These are phyloP conservation scores for Ganoderma sinense DNA, from an alignment of 1,284 basidiomycete genomes.

Conservation along the genomic window DNA sequence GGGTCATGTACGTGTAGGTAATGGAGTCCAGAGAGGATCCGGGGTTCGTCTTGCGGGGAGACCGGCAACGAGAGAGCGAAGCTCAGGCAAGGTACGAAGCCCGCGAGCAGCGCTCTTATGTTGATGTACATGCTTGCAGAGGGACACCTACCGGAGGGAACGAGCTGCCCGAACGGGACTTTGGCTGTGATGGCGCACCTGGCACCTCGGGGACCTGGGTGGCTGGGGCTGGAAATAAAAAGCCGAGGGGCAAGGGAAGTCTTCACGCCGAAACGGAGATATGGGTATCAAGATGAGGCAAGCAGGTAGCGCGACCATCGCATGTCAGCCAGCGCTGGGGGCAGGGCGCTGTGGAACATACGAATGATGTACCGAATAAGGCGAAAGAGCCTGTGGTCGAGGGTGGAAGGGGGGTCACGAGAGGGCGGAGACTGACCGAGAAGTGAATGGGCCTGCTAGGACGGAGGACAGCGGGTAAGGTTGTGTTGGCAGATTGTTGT, in stretches of 20 bases:
- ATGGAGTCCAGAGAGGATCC: not conserved
- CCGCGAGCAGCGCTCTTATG: slow-evolving; percentile 19
- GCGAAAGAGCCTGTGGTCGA: slow-evolving; percentile 10
- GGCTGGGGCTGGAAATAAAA: slow-evolving; percentile 11
- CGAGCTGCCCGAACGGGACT: slow-evolving; percentile 21
- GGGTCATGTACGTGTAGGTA: slow-evolving; percentile 11
- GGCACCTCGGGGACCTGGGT: slow-evolving; percentile 8
- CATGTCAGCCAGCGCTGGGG: not conserved
- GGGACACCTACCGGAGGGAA: slow-evolving; percentile 15
- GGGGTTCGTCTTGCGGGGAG: not conserved
- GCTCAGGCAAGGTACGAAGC: not conserved
- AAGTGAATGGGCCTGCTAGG: slow-evolving; percentile 14
- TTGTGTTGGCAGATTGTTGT: slow-evolving; percentile 18
- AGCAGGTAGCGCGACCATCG: slow-evolving; percentile 29
- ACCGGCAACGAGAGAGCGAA: not conserved
- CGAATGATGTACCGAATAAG: slow-evolving; percentile 26
- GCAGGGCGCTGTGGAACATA: slow-evolving; percentile 5
- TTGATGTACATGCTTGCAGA: slow-evolving; percentile 8
- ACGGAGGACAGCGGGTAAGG: slow-evolving; percentile 1
- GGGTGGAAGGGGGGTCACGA: slow-evolving; percentile 20
- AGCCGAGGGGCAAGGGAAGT: slow-evolving; percentile 15
- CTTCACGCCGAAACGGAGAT: slow-evolving; percentile 7
- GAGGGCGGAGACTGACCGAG: slow-evolving; percentile 20
- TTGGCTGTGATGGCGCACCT: slow-evolving; percentile 4
- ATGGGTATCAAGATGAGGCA: slow-evolving; percentile 13